phyloP scores from a whole-genome alignment of 225 moss, liverwort and hornwort genomes.

The Sphagnum contortum region DNA sequence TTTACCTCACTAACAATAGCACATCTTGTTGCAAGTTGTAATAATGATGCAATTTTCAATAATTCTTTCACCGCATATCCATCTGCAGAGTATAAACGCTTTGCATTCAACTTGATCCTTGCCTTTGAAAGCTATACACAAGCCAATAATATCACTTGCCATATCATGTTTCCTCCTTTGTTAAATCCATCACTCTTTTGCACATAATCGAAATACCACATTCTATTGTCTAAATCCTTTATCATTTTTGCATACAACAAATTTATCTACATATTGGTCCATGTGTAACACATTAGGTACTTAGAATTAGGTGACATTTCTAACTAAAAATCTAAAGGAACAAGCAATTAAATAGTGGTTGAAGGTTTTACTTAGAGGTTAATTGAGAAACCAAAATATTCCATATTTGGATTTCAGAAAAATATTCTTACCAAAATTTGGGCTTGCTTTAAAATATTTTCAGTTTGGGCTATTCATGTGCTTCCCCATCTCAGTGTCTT shows the following conservation, averaged over 20 bases:
- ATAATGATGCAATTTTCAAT: not conserved
- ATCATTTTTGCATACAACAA: too few species aligned
- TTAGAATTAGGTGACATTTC: not conserved
- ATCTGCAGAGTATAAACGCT: not conserved
- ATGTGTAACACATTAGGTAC: too few species aligned
- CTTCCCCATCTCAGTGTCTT: too few species aligned
- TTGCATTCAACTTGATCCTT: not conserved
- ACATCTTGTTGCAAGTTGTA: not conserved
- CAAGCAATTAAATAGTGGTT: not conserved
- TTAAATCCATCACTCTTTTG: not conserved
- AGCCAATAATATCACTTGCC: not conserved
- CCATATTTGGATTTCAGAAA: too few species aligned
- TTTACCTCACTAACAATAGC: not conserved
- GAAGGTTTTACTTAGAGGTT: too few species aligned
- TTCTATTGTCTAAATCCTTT: too few species aligned
- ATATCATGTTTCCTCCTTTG: not conserved
- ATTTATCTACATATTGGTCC: too few species aligned
- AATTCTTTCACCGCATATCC: not conserved
- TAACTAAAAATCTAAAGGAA: not conserved
- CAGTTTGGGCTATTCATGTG: too few species aligned
- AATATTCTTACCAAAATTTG: too few species aligned
- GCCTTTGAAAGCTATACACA: not conserved
- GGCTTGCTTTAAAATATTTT: too few species aligned
- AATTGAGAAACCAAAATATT: too few species aligned
- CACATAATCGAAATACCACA: too few species aligned